phyloP scores from a whole-genome alignment of 768 basidiomycete genomes.

The Imleria badia region DNA sequence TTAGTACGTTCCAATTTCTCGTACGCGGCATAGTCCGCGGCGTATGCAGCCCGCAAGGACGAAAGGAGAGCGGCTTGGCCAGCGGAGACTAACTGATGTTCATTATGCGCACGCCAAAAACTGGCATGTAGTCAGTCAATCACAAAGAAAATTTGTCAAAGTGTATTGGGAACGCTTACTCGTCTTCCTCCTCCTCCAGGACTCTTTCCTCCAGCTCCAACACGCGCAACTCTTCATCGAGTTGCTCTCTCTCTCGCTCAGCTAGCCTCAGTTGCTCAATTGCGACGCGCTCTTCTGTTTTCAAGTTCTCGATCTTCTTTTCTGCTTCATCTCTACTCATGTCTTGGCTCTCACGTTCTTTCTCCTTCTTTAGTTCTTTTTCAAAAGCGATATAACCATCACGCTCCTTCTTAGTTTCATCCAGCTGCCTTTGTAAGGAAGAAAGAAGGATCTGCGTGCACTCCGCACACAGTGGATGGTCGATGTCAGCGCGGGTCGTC shows the following conservation, averaged over 20 bases:
- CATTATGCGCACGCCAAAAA: slow-evolving; percentile 81
- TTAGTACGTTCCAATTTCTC: slow-evolving; percentile 90
- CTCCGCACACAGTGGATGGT: slow-evolving; percentile 94
- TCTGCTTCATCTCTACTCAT: slow-evolving; percentile 64
- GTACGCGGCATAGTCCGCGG: slow-evolving; percentile 69
- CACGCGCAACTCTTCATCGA: slow-evolving; percentile 68
- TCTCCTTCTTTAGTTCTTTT: slow-evolving; percentile 80
- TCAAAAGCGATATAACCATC: slow-evolving; percentile 95
- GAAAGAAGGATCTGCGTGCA: slow-evolving; percentile 83
- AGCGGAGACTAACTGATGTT: slow-evolving; percentile 62
- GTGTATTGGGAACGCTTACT: slow-evolving; percentile 47
- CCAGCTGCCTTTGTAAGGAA: slow-evolving; percentile 75
- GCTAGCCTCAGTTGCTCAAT: slow-evolving; percentile 74
- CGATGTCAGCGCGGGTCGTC: slow-evolving; percentile 75
- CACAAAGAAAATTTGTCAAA: not conserved
- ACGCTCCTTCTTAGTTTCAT: slow-evolving; percentile 87
- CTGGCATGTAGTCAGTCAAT: slow-evolving; percentile 38
- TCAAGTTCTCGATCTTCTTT: slow-evolving; percentile 70
- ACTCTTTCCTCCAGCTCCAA: slow-evolving; percentile 77
- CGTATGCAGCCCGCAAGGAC: slow-evolving; percentile 74
- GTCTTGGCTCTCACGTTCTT: slow-evolving; percentile 66
- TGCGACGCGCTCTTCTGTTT: slow-evolving; percentile 63
- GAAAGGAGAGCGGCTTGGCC: slow-evolving; percentile 69
- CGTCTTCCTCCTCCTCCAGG: slow-evolving; percentile 80
- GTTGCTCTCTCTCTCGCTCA: slow-evolving; percentile 72